Conservation (phyloP, 805 yeast species). For the Zygosaccharomyces kombuchaensis region DNA sequence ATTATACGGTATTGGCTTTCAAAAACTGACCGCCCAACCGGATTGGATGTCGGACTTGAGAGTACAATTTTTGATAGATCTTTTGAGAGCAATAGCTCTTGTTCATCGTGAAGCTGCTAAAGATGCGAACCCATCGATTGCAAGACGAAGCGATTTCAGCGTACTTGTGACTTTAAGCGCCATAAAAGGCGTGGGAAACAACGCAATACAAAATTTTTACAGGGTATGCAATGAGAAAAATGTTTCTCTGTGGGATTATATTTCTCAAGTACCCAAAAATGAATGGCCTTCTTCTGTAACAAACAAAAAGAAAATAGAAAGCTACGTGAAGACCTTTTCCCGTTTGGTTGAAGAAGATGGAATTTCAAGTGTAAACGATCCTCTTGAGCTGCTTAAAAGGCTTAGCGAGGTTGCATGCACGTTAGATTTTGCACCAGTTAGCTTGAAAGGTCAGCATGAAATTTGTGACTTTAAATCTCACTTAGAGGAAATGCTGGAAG, state of each 20-base stretch:
- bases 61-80: conserved; percentile 42
- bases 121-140: neutral
- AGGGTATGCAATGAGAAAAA: conserved; percentile 9
- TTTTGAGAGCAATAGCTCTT: conserved; percentile 39
- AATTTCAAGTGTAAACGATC: conserved; percentile 23
- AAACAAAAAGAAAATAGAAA: conserved; percentile 25
- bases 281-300: conserved; percentile 18
- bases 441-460: conserved; percentile 25
- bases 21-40: conserved; percentile 44
- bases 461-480: conserved; percentile 26
- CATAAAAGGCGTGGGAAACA: conserved; percentile 25
- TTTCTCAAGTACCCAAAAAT: conserved; percentile 10
- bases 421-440: conserved; percentile 32
- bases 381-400: conserved; percentile 36
- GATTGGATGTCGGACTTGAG: conserved; percentile 46
- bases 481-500: conserved; percentile 37
- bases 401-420: conserved; percentile 33
- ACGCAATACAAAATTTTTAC: conserved; percentile 23
- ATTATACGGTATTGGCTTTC: conserved; percentile 40
- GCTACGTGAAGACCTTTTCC: conserved; percentile 27
- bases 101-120: conserved; percentile 11
- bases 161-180: conserved; percentile 25
- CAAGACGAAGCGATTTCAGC: conserved; percentile 28
- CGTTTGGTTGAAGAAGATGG: conserved; percentile 13
- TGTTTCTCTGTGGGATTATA: conserved; percentile 27